Conservation (phyloP, 257 asterid genomes). For the Jasminum sambac region DNA sequence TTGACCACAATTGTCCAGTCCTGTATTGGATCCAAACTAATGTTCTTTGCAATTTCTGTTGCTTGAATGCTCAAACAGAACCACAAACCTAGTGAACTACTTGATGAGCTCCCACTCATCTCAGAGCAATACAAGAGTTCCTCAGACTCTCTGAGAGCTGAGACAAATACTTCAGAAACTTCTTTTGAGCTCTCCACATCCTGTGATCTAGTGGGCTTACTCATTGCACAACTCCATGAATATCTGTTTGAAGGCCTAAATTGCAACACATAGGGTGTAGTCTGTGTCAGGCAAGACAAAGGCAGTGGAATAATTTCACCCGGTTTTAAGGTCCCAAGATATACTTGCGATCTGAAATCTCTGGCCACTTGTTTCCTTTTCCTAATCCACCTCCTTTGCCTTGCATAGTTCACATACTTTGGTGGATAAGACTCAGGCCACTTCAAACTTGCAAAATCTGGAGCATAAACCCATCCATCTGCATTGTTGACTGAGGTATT, state of each 20-base stretch:
- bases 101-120: slow-evolving; percentile 70
- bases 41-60: slow-evolving; percentile 75
- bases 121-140: slow-evolving; percentile 67
- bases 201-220: slow-evolving; percentile 45
- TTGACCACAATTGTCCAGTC: slow-evolving; percentile 84
- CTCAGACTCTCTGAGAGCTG: slow-evolving; percentile 65
- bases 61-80: slow-evolving; percentile 80
- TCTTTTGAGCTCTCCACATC: slow-evolving; percentile 44
- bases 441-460: slow-evolving; percentile 59
- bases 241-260: slow-evolving; percentile 65
- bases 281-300: slow-evolving; percentile 61
- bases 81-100: slow-evolving; percentile 65
- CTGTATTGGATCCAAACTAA: slow-evolving; percentile 61
- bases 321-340: slow-evolving; percentile 70
- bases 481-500: slow-evolving; percentile 52
- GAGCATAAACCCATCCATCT: slow-evolving; percentile 98
- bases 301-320: slow-evolving; percentile 80
- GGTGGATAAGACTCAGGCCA: slow-evolving; percentile 84
- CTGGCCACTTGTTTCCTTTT: slow-evolving; percentile 45
- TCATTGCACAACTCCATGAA: slow-evolving; percentile 81
- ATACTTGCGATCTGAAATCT: slow-evolving; percentile 44
- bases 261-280: slow-evolving; percentile 59
- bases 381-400: slow-evolving; percentile 93
- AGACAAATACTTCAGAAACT: slow-evolving; percentile 58
- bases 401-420: slow-evolving; percentile 55